These are phyloP conservation scores for Pseudogymnoascus sp. DNA, from an alignment of 2,329 filamentous ascomycete species.

Conservation along the genomic window DNA sequence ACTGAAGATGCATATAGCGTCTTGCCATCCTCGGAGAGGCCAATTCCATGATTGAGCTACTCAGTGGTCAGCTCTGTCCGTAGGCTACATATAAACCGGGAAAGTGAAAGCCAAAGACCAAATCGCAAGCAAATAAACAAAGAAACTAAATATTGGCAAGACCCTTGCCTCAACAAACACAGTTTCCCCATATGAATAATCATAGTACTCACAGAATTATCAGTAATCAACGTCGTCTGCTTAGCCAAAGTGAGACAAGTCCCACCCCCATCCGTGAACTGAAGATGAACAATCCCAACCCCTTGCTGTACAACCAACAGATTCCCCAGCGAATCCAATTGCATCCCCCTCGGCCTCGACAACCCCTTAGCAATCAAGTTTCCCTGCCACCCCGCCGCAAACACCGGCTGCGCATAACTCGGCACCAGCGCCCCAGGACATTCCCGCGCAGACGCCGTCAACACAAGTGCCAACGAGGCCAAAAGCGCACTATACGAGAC, in stretches of 20 bases:
- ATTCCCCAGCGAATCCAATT: conserved; percentile 27
- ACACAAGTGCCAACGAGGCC: background rate
- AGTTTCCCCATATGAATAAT: background rate
- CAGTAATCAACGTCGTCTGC: conserved; percentile 19
- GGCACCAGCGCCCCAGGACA: conserved; percentile 9
- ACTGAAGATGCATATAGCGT: conserved; percentile 51
- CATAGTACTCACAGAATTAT: conserved; percentile 13
- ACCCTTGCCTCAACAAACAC: background rate
- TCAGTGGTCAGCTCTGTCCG: background rate
- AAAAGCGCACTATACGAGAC: background rate
- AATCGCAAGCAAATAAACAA: background rate
- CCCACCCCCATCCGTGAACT: conserved; percentile 21
- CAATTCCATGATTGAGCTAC: conserved; percentile 50
- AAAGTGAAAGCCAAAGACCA: background rate
- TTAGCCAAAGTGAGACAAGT: conserved; percentile 20
- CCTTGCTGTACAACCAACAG: conserved; percentile 26
- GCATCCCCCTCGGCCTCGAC: conserved; percentile 23
- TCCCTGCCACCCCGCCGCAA: conserved; percentile 23
- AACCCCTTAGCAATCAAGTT: conserved; percentile 24
- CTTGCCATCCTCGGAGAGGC: conserved; percentile 44
- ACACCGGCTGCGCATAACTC: conserved; percentile 19
- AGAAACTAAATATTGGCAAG: background rate
- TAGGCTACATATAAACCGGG: background rate
- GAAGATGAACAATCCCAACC: conserved; percentile 23
- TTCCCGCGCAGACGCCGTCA: background rate